Evolutionary conservation across 768 basidiomycete species (phyloP), one percentile per base, ranked within the genome.

Genomic region (Boletales sp.): DNA sequence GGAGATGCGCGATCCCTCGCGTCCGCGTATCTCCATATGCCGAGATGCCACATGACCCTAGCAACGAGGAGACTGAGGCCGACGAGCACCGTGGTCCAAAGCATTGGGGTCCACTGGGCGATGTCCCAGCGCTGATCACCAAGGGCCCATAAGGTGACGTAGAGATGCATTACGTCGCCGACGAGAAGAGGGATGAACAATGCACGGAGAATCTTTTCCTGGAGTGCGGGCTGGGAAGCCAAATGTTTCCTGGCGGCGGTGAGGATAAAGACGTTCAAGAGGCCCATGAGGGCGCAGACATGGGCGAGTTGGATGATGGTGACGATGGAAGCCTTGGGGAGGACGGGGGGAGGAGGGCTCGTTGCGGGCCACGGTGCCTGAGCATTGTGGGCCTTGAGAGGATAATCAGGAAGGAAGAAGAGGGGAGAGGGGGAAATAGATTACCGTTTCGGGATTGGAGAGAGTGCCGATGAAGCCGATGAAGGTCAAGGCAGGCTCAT

Each of bases 291-390:
- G 36, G 80, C 85, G 57, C 86, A 87, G 44, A 86, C 86, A 56
- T 90, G 84, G 2, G 83, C 86, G 46, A 90, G 83, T 61, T 90
- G 88, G 40, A 86, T 68, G 52, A 87, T 70, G 1, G 86, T 87
- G 43, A 90, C 84, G 19, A 80, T 64, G 12, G 87, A 82, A 1
- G 87, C 87, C 31, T 61, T 74, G 1, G 83, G 80, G 15, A 87
- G 72, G 30, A 60, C 45, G 3, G 68, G 59, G 14, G 80, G 78
- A 32, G 85, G 81, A 7, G 70, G 61, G 37, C 56, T 69, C 49
- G 69, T 67, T 19, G 65, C 43, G 19, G 81, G 75, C 87, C 87
- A 89, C 21, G 87, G 86, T 2, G 87, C 87, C 67, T 90, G 87
- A 40, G 75, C 67, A 60, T 88, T 85, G 56, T 89, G 83, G 4